These are phyloP conservation scores for Naganishia randhawae DNA, from an alignment of 768 basidiomycete species.

Conservation along the genomic window DNA sequence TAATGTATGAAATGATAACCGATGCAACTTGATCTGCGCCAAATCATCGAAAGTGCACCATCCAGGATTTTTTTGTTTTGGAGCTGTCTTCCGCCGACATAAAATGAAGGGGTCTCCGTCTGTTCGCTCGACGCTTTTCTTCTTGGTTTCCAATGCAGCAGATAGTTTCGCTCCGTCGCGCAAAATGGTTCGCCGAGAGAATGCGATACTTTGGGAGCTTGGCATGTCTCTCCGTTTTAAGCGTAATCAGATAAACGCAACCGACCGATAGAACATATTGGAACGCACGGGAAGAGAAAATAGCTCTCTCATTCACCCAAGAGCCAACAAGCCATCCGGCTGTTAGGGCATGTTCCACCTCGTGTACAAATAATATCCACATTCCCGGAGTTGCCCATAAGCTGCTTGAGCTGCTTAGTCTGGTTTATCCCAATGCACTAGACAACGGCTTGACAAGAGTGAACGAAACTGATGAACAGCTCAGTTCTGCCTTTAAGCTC, in stretches of 20 bases:
- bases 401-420: too few species aligned
- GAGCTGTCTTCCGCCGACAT: neutral
- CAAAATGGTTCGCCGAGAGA: neutral
- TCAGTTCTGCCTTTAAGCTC: too few species aligned
- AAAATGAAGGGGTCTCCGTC: neutral
- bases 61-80: neutral
- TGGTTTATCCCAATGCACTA: too few species aligned
- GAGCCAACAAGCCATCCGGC: too few species aligned
- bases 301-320: neutral
- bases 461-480: too few species aligned
- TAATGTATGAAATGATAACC: neutral
- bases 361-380: too few species aligned
- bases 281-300: neutral
- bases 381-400: too few species aligned
- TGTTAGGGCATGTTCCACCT: too few species aligned
- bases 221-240: neutral
- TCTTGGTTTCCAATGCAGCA: neutral
- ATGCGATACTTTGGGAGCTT: too few species aligned
- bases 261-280: neutral
- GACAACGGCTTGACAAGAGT: too few species aligned
- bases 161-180: neutral
- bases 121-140: too few species aligned
- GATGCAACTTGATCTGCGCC: neutral
- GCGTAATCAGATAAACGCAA: conserved; percentile 1
- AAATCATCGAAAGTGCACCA: neutral